phyloP scores from a whole-genome alignment of 108 stramenopile species.

The Poteriospumella lacustris region DNA sequence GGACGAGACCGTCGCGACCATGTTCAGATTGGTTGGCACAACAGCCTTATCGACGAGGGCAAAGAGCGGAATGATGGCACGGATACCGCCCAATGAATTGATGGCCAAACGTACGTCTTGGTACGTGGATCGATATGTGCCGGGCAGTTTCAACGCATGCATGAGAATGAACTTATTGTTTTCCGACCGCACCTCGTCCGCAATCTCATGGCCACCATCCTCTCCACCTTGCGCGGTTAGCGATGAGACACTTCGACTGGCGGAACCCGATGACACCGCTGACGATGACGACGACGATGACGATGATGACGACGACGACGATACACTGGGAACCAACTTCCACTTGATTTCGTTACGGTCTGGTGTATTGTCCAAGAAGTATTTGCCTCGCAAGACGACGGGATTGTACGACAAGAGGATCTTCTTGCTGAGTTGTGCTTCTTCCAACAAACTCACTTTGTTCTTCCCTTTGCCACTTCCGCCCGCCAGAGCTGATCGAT shows the following conservation, averaged over 20 bases:
- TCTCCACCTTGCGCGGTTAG: no score
- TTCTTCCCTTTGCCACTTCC: constrained; percentile 15
- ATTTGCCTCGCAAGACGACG: constrained; percentile 42
- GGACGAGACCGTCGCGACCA: no score
- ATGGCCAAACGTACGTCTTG: constrained; percentile 38
- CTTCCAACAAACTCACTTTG: neutral
- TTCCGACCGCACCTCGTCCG: neutral
- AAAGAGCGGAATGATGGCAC: constrained; percentile 41
- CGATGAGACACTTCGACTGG: neutral
- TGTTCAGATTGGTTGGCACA: no score
- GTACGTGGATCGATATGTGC: constrained; percentile 36
- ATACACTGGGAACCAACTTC: neutral
- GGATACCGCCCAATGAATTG: constrained; percentile 41
- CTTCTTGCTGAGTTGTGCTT: constrained; percentile 22
- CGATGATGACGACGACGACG: no score
- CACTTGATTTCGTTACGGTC: constrained; percentile 41
- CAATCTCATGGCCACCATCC: neutral
- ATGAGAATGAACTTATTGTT: neutral
- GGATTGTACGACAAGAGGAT: constrained; percentile 48
- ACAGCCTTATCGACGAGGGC: constrained; percentile 29
- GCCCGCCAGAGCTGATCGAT: constrained; percentile 19
- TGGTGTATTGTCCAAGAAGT: constrained; percentile 48
- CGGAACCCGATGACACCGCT: neutral
- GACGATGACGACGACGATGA: no score
- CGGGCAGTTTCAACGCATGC: constrained; percentile 42